Conservation (phyloP, 1,139 yeast genomes). For the Protomyces inouyei region DNA sequence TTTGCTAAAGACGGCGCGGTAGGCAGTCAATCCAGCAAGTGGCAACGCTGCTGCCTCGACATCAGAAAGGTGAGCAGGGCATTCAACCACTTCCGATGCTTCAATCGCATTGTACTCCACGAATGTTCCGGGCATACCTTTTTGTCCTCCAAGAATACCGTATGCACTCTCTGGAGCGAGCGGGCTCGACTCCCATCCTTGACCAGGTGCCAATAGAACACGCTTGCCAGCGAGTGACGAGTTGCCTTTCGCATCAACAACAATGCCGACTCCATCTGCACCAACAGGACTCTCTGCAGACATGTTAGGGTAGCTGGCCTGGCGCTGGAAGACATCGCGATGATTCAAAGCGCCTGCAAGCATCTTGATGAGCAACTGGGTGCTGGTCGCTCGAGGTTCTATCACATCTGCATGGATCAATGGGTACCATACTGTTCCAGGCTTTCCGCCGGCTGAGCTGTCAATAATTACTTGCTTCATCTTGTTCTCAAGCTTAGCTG, state of each 20-base stretch:
- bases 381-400: constrained; percentile 9
- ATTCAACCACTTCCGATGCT: constrained; percentile 17
- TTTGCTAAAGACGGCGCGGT: constrained; percentile 31
- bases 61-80: constrained; percentile 32
- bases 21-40: constrained; percentile 33
- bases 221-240: constrained; percentile 21
- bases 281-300: constrained; percentile 31
- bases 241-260: constrained; percentile 25
- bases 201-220: constrained; percentile 31
- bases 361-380: constrained; percentile 30
- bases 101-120: constrained; percentile 30
- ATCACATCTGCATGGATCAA: constrained; percentile 11
- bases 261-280: constrained; percentile 33
- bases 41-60: constrained; percentile 33
- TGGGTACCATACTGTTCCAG: constrained; percentile 30
- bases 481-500: background rate
- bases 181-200: constrained; percentile 29
- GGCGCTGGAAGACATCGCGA: constrained; percentile 33
- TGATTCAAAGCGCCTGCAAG: constrained; percentile 33
- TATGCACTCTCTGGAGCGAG: constrained; percentile 30
- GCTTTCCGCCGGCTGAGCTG: constrained; percentile 25
- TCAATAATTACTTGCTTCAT: constrained; percentile 21
- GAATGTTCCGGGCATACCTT: constrained; percentile 30
- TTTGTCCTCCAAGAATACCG: constrained; percentile 33
- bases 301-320: constrained; percentile 33